phyloP scores from a whole-genome alignment of 2,329 filamentous ascomycete species.

The Xylaria multiplex region DNA sequence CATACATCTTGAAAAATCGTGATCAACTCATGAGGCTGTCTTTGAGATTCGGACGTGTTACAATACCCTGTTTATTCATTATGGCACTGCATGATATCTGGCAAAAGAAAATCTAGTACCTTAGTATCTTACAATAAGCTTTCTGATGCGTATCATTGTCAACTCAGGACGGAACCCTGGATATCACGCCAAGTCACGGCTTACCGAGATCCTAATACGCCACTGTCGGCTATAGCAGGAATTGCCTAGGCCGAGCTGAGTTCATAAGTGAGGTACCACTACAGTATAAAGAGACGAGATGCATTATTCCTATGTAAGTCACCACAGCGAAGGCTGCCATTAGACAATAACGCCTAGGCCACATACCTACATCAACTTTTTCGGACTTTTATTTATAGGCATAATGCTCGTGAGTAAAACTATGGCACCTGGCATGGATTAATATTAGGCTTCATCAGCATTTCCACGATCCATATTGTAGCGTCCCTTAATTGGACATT shows the following conservation, averaged over 20 bases:
- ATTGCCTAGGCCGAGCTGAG: neutral
- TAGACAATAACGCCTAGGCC: no score
- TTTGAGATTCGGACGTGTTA: neutral
- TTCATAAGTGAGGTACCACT: no score
- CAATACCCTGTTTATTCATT: neutral
- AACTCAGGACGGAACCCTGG: constrained; percentile 2
- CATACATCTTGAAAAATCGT: neutral
- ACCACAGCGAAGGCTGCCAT: no score
- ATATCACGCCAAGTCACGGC: constrained; percentile 22
- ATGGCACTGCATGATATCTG: neutral
- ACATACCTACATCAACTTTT: no score
- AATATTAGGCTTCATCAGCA: neutral
- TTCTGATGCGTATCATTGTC: neutral
- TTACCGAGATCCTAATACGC: constrained; percentile 22
- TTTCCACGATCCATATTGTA: neutral
- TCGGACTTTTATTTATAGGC: neutral
- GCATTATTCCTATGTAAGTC: neutral
- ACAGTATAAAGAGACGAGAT: neutral
- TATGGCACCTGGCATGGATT: neutral
- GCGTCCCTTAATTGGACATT: neutral
- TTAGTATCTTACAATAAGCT: neutral
- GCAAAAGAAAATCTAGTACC: neutral
- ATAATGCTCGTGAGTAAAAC: neutral
- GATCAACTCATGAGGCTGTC: neutral
- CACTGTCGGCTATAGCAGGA: constrained; percentile 4